These are phyloP conservation scores for Trametes pubescens DNA, from an alignment of 1,284 basidiomycete genomes.

Conservation along the genomic window DNA sequence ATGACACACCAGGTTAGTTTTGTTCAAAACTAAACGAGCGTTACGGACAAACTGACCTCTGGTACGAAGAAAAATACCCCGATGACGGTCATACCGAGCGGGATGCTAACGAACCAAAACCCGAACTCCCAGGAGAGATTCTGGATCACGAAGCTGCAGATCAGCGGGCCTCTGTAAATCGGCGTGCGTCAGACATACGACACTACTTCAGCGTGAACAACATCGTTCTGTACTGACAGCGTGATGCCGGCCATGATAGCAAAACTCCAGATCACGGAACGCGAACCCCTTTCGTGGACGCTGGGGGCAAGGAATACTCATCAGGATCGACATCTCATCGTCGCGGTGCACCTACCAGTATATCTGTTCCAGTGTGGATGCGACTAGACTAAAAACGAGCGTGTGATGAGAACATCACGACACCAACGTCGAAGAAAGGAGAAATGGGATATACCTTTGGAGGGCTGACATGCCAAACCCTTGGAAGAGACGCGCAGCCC, in stretches of 20 bases:
- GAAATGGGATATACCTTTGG: slow-evolving; percentile 43
- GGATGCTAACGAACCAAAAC: slow-evolving; percentile 53
- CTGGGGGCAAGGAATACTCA: slow-evolving; percentile 29
- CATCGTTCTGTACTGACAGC: slow-evolving; percentile 39
- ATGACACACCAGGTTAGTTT: too few species aligned
- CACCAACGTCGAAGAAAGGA: background rate
- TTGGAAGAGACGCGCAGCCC: slow-evolving; percentile 53
- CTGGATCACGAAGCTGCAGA: slow-evolving; percentile 52
- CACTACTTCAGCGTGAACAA: background rate
- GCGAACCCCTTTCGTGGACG: slow-evolving; percentile 52
- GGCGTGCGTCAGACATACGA: background rate
- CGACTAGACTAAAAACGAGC: slow-evolving; percentile 44
- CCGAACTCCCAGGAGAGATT: slow-evolving; percentile 52
- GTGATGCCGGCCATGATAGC: slow-evolving; percentile 53
- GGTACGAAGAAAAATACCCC: slow-evolving; percentile 53
- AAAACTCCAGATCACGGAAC: slow-evolving; percentile 53
- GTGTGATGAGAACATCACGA: background rate
- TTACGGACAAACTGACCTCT: slow-evolving; percentile 48
- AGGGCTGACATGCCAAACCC: slow-evolving; percentile 55
- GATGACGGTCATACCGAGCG: slow-evolving; percentile 46
- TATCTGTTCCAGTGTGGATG: slow-evolving; percentile 54
- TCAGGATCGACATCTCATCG: background rate
- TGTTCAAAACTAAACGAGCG: too few species aligned
- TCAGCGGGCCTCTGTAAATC: slow-evolving; percentile 43
- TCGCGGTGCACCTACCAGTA: slow-evolving; percentile 44